Base-by-base conservation (phyloP, 306 rosid species). In the Purshia tridentata region DNA sequence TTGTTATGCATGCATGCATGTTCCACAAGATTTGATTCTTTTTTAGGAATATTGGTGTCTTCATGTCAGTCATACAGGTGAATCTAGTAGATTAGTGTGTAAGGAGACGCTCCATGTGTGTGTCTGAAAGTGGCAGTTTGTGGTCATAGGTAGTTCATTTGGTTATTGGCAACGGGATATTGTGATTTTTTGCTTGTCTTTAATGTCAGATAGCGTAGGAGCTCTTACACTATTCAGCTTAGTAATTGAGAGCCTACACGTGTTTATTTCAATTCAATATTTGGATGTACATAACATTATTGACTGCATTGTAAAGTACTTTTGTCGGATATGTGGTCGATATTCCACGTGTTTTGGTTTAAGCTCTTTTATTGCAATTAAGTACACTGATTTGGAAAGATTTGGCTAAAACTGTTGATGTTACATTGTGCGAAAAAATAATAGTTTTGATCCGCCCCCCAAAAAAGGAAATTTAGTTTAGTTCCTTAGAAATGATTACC, bases 1-100 rank as follows among this genome's bases (percentile, higher is more conserved):
- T 82, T 76, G 46, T 76, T 72, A 18, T 69, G 79, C 53, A 62
- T 69, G 79, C 53, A 62, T 64, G 74, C 47, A 62, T 67, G 65
- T 45, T 13, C 66, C 47, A 13, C 58, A 44, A 65, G 23, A 73
- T 9, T 48, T 19, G 66, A 54, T 77, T 42, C 37, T 77, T 65
- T 65, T 61, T 74, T 6, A 63, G 46, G 51, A 73, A 52, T 47
- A 29, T 68, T 74, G 60, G 51, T 18, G 19, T 76, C 59, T 79
- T 37, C 75, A 39, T 51, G 76, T 47, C 2, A 44, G 77, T 11
- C 55, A 58, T 73, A 52, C 51, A 66, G 47, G 60, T 71, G 45
- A 67, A 61, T 52, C 20, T 45, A 52, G n/a, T 75, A 45, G 57
- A 45, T 47, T 67, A 47, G 16, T 10, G 51, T 56, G 52, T 60